Conservation (phyloP, 2,329 filamentous ascomycete genomes). For the Coniochaeta ligniaria region DNA sequence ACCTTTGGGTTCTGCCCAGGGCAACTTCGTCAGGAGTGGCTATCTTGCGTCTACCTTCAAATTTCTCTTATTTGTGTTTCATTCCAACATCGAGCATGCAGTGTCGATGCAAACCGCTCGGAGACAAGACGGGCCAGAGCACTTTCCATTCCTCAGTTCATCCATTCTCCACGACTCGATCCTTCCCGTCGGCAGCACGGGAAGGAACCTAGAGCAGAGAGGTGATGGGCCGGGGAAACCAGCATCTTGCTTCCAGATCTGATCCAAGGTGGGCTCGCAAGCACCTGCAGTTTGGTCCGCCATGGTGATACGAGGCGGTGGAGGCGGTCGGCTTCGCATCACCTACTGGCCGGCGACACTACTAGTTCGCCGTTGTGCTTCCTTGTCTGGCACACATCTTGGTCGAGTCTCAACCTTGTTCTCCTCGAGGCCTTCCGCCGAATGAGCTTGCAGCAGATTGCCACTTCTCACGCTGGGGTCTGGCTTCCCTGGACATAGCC, state of each 20-base stretch:
- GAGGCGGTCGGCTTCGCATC: not conserved
- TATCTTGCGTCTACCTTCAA: not conserved
- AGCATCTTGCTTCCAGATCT: not conserved
- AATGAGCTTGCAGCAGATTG: not conserved
- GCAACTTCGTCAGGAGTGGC: not conserved
- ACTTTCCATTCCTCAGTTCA: too few species aligned
- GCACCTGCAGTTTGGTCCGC: not conserved
- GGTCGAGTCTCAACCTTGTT: conserved; percentile 2
- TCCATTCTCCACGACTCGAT: not conserved
- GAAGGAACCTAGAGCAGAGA: not conserved
- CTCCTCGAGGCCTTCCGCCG: not conserved
- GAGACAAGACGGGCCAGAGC: too few species aligned
- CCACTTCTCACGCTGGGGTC: not conserved
- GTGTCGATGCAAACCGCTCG: too few species aligned
- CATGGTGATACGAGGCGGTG: not conserved
- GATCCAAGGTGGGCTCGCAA: not conserved
- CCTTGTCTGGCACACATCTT: not conserved
- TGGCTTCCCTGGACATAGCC: not conserved
- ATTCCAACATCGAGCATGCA: too few species aligned
- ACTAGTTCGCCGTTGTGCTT: not conserved
- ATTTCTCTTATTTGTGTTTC: too few species aligned
- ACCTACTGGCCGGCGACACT: not conserved
- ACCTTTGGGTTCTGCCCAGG: too few species aligned
- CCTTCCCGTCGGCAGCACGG: not conserved
- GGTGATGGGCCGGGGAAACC: not conserved